Evolutionary conservation across 352 stramenopile genomes (phyloP).

Genomic region (Peronospora farinosa): DNA sequence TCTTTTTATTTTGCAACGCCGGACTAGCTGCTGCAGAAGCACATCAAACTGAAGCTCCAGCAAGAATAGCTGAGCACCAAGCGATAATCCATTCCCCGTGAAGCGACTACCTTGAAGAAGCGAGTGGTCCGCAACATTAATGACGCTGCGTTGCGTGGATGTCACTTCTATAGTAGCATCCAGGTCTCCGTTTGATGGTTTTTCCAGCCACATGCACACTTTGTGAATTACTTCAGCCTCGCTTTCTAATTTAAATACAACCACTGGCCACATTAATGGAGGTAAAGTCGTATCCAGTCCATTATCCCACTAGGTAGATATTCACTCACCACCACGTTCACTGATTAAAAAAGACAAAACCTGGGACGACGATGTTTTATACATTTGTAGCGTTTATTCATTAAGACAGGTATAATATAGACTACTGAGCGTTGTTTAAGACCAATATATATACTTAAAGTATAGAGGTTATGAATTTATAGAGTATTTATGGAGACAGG

Average conservation of each 20-base stretch:
- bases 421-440: too few relatives aligned
- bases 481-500: too few relatives aligned
- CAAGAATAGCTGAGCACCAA: constrained; percentile 43
- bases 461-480: too few relatives aligned
- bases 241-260: constrained; percentile 31
- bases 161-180: constrained; percentile 10
- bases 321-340: not conserved
- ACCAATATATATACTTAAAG: too few relatives aligned
- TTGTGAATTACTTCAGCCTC: constrained; percentile 33
- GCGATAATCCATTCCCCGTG: constrained; percentile 29
- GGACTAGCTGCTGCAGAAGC: constrained; percentile 27
- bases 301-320: constrained; percentile 18
- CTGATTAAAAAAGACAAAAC: constrained; percentile 2
- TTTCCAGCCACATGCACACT: constrained; percentile 57
- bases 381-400: too few relatives aligned
- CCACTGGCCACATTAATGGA: constrained; percentile 65
- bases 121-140: constrained; percentile 21
- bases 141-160: constrained; percentile 3
- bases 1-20: constrained; percentile 19
- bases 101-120: constrained; percentile 21
- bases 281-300: constrained; percentile 30
- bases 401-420: too few relatives aligned
- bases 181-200: constrained; percentile 35
- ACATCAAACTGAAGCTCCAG: constrained; percentile 56
- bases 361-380: too few relatives aligned